Evolutionary conservation across 495 filamentous ascomycete genomes (phyloP), one percentile per base, ranked within the genome.

Genomic region (Elasticomyces elasticus): DNA sequence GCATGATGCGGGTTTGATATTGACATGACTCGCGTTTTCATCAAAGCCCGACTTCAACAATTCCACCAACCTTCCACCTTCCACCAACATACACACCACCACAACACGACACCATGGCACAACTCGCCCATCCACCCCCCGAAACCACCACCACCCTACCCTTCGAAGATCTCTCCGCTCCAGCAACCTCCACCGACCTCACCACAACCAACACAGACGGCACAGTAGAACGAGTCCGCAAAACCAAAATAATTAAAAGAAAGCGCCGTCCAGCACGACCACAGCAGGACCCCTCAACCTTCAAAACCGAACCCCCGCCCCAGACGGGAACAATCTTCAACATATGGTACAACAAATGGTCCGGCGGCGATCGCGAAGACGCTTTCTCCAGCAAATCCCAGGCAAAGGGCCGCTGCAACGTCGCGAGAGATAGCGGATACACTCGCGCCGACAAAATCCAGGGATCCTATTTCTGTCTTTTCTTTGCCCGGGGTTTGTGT

Each of bases 281-380:
- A 0, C 81, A 96, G 70, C 82, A 95, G 55, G 94, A 98, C 62
- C 81, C 91, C 1, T 76, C 82, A 7, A 79, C 81, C n/a, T 75
- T 94, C 65, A 84, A 81, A 65, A 81, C 81, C 45, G 86, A 94
- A 55, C 84, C 83, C 1, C 86, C 91, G 1, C 84, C 85, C 2
- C 90, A 95, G 60, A 95, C 91, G 0, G 92, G 92, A 37, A 90
- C 86, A 0, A 83, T 87, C 48, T 98, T 91, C 76, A 96, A 95
- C 61, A 87, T 91, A 56, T 94, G 86, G 86, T 91, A 94, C 67
- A 94, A 92, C 71, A 95, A 94, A 68, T 95, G 89, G 89, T 81
- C 79, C 5, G 92, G 91, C 47, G 91, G 94, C 53, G 90, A 98
- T 67, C 82, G 90, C 38, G 91, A 95, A 61, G 90, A 95, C 72